Evolutionary conservation across 768 basidiomycete genomes (phyloP).

Genomic region (Exidia glandulosa): DNA sequence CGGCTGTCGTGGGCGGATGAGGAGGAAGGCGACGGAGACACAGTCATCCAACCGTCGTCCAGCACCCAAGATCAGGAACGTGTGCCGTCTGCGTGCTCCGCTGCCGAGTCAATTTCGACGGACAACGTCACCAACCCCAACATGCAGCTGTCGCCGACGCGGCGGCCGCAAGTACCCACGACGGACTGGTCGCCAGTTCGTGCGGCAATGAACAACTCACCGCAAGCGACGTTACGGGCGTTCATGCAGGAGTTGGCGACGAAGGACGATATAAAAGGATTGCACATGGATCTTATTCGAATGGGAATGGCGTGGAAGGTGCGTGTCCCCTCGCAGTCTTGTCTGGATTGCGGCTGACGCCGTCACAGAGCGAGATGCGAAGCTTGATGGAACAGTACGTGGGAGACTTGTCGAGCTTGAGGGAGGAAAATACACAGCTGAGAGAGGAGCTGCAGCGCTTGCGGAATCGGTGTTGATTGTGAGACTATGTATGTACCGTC

Average conservation of each 20-base stretch:
- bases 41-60: neutral
- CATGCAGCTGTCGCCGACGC: slow-evolving; percentile 3
- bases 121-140: neutral
- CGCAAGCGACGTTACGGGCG: slow-evolving; percentile 51
- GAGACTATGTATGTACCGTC: slow-evolving; percentile 6
- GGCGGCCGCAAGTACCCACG: slow-evolving; percentile 16
- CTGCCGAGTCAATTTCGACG: neutral
- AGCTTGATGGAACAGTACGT: slow-evolving; percentile 50
- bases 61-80: neutral
- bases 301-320: slow-evolving; percentile 59
- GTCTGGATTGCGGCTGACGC: neutral
- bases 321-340: neutral
- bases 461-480: slow-evolving; percentile 21
- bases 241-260: slow-evolving; percentile 47
- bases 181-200: slow-evolving; percentile 16
- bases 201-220: slow-evolving; percentile 5
- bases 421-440: slow-evolving; percentile 39
- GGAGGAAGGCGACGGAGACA: neutral
- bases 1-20: neutral
- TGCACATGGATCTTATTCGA: slow-evolving; percentile 62
- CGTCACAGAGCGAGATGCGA: slow-evolving; percentile 38
- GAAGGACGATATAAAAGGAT: slow-evolving; percentile 57
- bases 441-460: slow-evolving; percentile 58
- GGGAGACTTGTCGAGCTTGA: slow-evolving; percentile 38
- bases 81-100: neutral